Evolutionary conservation across 2,329 filamentous ascomycete species (phyloP), one percentile per base, ranked within the genome.

Genomic region (Talaromyces marneffei): DNA sequence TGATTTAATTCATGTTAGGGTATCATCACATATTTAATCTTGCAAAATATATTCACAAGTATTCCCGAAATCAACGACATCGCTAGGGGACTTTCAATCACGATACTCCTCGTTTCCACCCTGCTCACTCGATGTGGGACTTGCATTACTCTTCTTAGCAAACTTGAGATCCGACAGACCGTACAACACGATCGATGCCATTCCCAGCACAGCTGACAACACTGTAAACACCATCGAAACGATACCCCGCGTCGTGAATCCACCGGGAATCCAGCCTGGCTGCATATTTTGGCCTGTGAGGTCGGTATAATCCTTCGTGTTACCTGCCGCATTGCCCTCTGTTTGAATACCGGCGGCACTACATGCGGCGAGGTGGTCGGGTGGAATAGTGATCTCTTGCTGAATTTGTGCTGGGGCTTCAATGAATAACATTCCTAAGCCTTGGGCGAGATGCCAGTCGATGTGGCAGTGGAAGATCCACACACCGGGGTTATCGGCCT

Each of bases 381-480:
- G 16, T 7, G 78, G 89, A 20, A 95, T 83, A 0, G 74, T 77
- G 37, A 88, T 66, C 0, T 74, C 77, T 62, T 82, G 7, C 68
- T 92, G 89, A 0, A 94, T 70, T 18, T 85, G 80, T 3, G 81
- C 70, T 0, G 86, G 87, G 0, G 84, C 82, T 72, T 88, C 87
- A 63, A 89, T 73, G 65, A 90, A 82, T 1, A 85, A 86, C 25
- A 85, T 82, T 3, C 85, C 78, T 2, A 91, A 79, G n/a, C 88
- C 88, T 2, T 85, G 85, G 1, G 82, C 76, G 61, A 90, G 79
- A 70, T 91, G 88, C 88, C 88, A 93, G 70, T 90, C 88, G 58
- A 92, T 87, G 71, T 93, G 90, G 74, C 89, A 92, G 74, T 92
- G 89, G 77, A 92, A 89, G 3, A 89, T 73, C 86, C 86, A 89